Conservation (phyloP, 768 basidiomycete species). For the Pholiota molesta region DNA sequence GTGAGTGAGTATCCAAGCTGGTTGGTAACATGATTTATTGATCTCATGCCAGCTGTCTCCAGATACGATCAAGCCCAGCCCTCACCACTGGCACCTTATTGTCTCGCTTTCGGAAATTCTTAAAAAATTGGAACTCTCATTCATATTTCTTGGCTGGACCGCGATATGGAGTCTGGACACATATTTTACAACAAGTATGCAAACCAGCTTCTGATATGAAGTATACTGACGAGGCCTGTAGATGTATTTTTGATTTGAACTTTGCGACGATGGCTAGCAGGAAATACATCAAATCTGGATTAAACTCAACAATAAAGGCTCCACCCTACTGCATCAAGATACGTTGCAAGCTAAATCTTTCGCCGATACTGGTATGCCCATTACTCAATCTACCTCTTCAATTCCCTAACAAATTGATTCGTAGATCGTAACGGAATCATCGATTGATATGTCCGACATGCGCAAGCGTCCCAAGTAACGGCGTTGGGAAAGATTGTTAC, state of each 20-base stretch:
- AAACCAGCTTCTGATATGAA: neutral
- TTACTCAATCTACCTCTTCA: too few relatives aligned
- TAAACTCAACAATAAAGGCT: conserved; percentile 80
- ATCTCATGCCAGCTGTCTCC: too few relatives aligned
- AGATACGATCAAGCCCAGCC: too few relatives aligned
- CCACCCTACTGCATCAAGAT: conserved; percentile 67
- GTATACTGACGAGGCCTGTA: conserved; percentile 28
- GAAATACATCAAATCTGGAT: conserved; percentile 87
- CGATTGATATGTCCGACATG: conserved; percentile 94
- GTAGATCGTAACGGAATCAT: conserved; percentile 94
- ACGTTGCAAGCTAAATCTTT: conserved; percentile 80
- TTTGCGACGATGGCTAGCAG: conserved; percentile 72
- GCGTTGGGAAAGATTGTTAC: conserved; percentile 74
- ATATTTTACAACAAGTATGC: too few relatives aligned
- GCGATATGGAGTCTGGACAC: too few relatives aligned
- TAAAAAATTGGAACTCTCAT: too few relatives aligned
- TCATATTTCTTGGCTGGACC: too few relatives aligned
- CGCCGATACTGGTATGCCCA: conserved; percentile 79
- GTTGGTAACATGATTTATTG: too few relatives aligned
- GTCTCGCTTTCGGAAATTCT: too few relatives aligned
- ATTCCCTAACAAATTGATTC: neutral
- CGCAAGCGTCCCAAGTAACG: conserved; percentile 64
- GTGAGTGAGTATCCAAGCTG: too few relatives aligned
- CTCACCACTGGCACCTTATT: too few relatives aligned
- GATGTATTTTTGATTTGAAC: conserved; percentile 92